These are phyloP conservation scores for Glaciozyma antarctica DNA, from an alignment of 768 basidiomycete genomes.

Conservation along the genomic window DNA sequence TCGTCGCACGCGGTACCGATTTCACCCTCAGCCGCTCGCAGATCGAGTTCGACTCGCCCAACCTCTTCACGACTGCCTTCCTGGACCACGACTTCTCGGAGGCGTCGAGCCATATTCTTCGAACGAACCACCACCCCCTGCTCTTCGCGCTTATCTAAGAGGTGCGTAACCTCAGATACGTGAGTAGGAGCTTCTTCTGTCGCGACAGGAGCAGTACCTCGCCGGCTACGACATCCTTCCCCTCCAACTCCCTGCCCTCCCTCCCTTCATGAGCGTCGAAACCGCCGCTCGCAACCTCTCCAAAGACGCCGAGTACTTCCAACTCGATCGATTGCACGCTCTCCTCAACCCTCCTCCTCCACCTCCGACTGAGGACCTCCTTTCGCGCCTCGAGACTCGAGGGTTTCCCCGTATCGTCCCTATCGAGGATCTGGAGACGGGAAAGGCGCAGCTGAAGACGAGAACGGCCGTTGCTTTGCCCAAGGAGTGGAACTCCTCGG, in stretches of 20 bases:
- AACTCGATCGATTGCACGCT: constrained; percentile 1
- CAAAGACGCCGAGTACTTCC: constrained; percentile 11
- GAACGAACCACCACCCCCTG: constrained; percentile 12
- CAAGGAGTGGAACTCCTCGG: no score
- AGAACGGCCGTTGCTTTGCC: no score
- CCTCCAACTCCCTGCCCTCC: constrained; percentile 1
- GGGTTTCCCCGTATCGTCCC: no score
- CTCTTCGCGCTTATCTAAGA: constrained; percentile 23
- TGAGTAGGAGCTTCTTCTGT: no score
- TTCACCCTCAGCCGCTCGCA: constrained; percentile 16
- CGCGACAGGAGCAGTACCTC: constrained; percentile 11
- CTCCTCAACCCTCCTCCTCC: not conserved
- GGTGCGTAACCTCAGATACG: no score
- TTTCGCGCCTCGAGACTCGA: not conserved
- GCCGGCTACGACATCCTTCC: constrained; percentile 25
- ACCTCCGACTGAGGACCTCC: not conserved
- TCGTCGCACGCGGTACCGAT: constrained; percentile 10
- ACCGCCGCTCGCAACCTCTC: not conserved
- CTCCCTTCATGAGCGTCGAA: constrained; percentile 1
- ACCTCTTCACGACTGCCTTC: constrained; percentile 27
- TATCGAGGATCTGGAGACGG: no score
- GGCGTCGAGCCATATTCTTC: not conserved
- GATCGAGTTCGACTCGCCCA: constrained; percentile 26
- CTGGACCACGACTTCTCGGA: constrained; percentile 17
- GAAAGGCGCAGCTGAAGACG: no score